phyloP scores from a whole-genome alignment of 2,329 filamentous ascomycete species.

The Calonectria montana region DNA sequence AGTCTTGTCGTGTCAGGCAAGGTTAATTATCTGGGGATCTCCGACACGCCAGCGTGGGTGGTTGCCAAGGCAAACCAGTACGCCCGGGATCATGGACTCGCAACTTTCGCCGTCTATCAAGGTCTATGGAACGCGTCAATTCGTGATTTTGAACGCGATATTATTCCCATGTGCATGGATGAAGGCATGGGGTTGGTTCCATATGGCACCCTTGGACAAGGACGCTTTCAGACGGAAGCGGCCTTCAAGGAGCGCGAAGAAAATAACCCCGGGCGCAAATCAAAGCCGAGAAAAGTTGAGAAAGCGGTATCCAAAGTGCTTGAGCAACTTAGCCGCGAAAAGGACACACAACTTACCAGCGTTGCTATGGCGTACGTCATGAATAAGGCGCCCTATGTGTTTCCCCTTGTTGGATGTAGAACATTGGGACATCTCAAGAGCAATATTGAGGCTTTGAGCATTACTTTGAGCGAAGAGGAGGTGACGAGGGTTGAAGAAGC shows the following conservation, averaged over 20 bases:
- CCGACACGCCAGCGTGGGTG: constrained; percentile 78
- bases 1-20: constrained; percentile 69
- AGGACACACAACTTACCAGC: no score
- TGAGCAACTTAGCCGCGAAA: no score
- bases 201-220: constrained; percentile 67
- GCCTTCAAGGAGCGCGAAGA: constrained; percentile 36
- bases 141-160: constrained; percentile 56
- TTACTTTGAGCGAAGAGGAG: no score
- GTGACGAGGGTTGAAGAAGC: no score
- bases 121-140: constrained; percentile 53
- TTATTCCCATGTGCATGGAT: constrained; percentile 56
- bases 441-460: no score
- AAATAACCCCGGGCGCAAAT: constrained; percentile 47
- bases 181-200: constrained; percentile 67
- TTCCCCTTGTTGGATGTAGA: no score
- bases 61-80: constrained; percentile 75
- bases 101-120: constrained; percentile 70
- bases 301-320: no score
- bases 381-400: no score
- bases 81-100: constrained; percentile 76
- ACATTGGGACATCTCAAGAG: no score
- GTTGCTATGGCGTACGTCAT: no score
- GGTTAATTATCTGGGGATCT: constrained; percentile 74
- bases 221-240: constrained; percentile 56
- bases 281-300: no score